These are phyloP conservation scores for Xylaria sp. DNA, from an alignment of 2,329 filamentous ascomycete species.

Conservation along the genomic window DNA sequence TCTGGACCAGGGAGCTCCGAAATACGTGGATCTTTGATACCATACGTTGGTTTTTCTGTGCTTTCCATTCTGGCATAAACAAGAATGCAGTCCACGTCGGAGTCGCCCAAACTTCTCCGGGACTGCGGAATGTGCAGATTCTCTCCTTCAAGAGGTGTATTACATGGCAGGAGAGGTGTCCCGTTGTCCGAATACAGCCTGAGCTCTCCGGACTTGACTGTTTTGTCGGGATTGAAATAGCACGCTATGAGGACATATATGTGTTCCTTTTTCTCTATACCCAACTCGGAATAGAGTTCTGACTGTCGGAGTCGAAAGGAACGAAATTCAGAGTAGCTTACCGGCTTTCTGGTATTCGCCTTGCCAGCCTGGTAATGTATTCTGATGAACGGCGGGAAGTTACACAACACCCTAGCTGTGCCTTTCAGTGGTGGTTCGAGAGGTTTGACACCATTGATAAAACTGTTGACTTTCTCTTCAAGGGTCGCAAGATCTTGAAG, in stretches of 20 bases:
- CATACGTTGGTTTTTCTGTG: too few relatives aligned
- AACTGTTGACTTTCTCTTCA: not conserved
- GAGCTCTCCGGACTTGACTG: not conserved
- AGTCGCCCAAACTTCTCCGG: not conserved
- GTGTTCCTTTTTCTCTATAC: not conserved
- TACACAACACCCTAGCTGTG: not conserved
- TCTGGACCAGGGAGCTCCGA: too few relatives aligned
- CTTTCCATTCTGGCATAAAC: not conserved
- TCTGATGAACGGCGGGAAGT: not conserved
- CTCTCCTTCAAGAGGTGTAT: not conserved
- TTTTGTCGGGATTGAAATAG: not conserved
- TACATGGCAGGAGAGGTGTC: not conserved
- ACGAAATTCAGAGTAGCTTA: not conserved
- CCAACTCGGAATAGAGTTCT: not conserved
- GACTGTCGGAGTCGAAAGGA: not conserved
- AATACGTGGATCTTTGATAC: too few relatives aligned
- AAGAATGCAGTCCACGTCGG: not conserved
- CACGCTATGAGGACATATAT: constrained; percentile 1
- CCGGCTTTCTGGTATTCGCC: not conserved
- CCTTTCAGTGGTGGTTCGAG: not conserved
- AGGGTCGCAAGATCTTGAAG: not conserved
- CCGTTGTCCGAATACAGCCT: not conserved
- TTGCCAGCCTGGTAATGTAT: not conserved
- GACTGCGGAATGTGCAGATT: not conserved
- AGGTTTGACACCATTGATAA: not conserved